These are phyloP conservation scores for Ophidiomyces ophidiicola DNA, from an alignment of 2,329 filamentous ascomycete genomes.

Conservation along the genomic window DNA sequence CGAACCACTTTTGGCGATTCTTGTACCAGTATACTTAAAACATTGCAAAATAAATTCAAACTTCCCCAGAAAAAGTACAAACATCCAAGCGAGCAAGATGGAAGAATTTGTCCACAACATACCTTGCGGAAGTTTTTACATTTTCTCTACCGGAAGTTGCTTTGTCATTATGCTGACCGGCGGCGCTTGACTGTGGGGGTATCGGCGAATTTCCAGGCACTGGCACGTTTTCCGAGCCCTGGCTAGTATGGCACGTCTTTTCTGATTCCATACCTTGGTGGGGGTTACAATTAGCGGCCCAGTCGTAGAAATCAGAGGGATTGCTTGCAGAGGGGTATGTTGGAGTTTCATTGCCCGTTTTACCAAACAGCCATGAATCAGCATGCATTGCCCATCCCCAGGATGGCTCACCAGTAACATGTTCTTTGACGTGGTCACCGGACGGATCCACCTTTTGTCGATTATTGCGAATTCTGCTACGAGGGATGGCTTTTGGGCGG, in stretches of 20 bases:
- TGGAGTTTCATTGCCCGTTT: conserved; percentile 15
- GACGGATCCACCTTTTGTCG: conserved; percentile 21
- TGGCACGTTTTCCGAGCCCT: neutral
- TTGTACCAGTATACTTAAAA: too few species aligned
- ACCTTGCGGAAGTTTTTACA: too few species aligned
- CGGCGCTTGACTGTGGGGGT: neutral
- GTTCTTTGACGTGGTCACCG: conserved; percentile 16
- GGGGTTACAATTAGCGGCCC: conserved; percentile 20
- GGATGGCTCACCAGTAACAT: conserved; percentile 25
- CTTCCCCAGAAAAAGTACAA: too few species aligned
- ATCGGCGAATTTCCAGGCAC: conserved; percentile 2
- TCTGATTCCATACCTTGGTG: conserved; percentile 25
- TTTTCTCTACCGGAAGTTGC: too few species aligned
- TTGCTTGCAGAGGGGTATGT: conserved; percentile 1
- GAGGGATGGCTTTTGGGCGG: conserved; percentile 34
- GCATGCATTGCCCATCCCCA: conserved; percentile 15
- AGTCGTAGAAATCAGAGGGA: conserved; percentile 16
- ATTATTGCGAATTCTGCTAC: conserved; percentile 26
- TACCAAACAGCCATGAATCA: conserved; percentile 16
- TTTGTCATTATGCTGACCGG: too few species aligned
- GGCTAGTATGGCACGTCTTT: conserved; percentile 3
- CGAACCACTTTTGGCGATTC: too few species aligned
- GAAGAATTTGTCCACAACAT: too few species aligned
- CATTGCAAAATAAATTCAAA: too few species aligned
- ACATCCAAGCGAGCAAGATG: too few species aligned